Evolutionary conservation across 768 basidiomycete genomes (phyloP), one percentile per base, ranked within the genome.

Genomic region (Rhizopogon roseolus): DNA sequence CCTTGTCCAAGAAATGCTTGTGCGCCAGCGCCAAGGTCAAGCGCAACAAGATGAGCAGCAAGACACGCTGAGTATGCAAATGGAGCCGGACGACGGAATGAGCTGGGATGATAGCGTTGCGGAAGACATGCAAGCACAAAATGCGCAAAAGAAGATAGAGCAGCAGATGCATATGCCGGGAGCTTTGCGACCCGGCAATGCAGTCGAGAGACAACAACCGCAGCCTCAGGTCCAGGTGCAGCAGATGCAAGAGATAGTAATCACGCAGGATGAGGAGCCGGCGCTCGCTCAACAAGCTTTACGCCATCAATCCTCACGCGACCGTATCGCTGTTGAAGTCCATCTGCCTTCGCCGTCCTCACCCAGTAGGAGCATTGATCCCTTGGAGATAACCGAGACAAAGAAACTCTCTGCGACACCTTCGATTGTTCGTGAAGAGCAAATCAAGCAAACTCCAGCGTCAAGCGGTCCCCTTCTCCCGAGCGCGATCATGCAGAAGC

Each of bases 51-150:
- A 65, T 59, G 62, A 69, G 54, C 67, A 56, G 52, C 54, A 50
- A 66, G 66, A 54, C 70, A 19, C 59, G 46, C 71, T 62, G 58
- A 62, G 62, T n/a, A 64, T 68, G 51, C 65, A 65, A 4, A 81
- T 86, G 76, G 87, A 88, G 50, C 81, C 80, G 0, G 91, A 93
- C 56, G 93, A 94, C 62, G 88, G 85, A 2, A 90, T 95, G 82
- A 79, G 81, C 55, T 95, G 94, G 93, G 92, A 93, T 45, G 89
- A 92, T 51, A 69, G 75, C 37, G 79, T 76, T 10, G 84, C 81
- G 2, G 81, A 80, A 50, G 75, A 77, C 41, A 76, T 77, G 57
- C 78, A 76, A 51, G 67, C 64, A 13, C 68, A 61, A 11, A 68
- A 62, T 44, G 62, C 56, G 19, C 63, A 68, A 57, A 61, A 50